Conservation (phyloP, 305 asterid species). For the Lippia alba region DNA sequence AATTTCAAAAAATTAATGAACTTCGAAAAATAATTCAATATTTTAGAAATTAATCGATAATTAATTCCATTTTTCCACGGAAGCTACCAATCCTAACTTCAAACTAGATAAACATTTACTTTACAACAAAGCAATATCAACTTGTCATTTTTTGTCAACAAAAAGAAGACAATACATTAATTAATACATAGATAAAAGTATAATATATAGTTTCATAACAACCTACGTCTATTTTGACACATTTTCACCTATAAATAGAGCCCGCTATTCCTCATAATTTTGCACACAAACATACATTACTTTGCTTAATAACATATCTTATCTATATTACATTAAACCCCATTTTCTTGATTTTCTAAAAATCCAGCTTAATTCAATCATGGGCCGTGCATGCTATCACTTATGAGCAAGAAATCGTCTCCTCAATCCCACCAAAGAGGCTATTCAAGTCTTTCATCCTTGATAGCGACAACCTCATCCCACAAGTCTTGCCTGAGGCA, state of each 20-base stretch:
- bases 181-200: neutral
- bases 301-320: neutral
- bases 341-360: neutral
- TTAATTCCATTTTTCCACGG: neutral
- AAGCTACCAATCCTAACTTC: neutral
- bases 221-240: constrained; percentile 7
- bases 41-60: no score
- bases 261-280: constrained; percentile 9
- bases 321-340: neutral
- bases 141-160: neutral
- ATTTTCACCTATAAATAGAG: constrained; percentile 37
- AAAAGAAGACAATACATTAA: neutral
- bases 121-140: neutral
- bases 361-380: neutral
- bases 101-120: neutral
- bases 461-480: constrained; percentile 51
- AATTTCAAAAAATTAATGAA: no score
- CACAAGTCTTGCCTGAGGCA: constrained; percentile 39
- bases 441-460: constrained; percentile 49
- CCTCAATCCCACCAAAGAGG: constrained; percentile 46
- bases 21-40: no score
- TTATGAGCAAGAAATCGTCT: constrained; percentile 38
- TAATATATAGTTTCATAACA: neutral
- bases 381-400: constrained; percentile 53
- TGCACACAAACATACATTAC: constrained; percentile 23